Conservation (phyloP, 2,329 filamentous ascomycete species). For the Colletotrichum viniferum region DNA sequence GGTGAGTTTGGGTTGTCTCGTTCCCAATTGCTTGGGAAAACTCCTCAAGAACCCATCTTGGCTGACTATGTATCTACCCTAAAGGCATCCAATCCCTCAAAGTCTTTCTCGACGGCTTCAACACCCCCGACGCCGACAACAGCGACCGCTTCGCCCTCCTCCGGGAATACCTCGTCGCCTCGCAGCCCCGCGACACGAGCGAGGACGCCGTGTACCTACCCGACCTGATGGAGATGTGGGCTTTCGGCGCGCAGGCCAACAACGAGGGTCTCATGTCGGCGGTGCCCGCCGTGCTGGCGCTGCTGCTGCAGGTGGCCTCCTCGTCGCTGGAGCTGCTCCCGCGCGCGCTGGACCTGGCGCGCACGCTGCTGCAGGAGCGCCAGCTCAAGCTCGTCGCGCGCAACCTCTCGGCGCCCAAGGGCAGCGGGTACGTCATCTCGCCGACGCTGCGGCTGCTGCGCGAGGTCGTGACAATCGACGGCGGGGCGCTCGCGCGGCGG, state of each 20-base stretch:
- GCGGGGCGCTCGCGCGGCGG: conserved; percentile 77
- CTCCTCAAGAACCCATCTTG: neutral
- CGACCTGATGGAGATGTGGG: conserved; percentile 89
- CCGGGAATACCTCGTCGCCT: conserved; percentile 68
- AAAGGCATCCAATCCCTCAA: conserved; percentile 73
- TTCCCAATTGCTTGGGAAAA: neutral
- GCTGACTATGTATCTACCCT: rapidly evolving
- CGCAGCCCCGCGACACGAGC: conserved; percentile 49
- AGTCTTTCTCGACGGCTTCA: conserved; percentile 70
- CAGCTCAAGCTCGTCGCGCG: conserved; percentile 82
- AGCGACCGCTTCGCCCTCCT: conserved; percentile 62
- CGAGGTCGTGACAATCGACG: conserved; percentile 86
- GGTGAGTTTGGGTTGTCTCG: conserved; percentile 43
- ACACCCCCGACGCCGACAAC: conserved; percentile 53
- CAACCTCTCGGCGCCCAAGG: conserved; percentile 78
- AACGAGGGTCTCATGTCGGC: conserved; percentile 83
- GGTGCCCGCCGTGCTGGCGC: conserved; percentile 78
- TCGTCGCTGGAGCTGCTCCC: conserved; percentile 74
- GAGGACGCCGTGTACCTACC: conserved; percentile 67
- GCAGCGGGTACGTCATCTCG: conserved; percentile 87
- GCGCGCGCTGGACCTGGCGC: conserved; percentile 78
- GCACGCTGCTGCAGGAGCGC: conserved; percentile 78
- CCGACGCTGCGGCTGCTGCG: conserved; percentile 85
- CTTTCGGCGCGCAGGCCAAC: conserved; percentile 77
- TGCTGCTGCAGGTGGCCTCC: conserved; percentile 81